Conservation (phyloP, 129 eudicot species). For the Daucus carota region DNA sequence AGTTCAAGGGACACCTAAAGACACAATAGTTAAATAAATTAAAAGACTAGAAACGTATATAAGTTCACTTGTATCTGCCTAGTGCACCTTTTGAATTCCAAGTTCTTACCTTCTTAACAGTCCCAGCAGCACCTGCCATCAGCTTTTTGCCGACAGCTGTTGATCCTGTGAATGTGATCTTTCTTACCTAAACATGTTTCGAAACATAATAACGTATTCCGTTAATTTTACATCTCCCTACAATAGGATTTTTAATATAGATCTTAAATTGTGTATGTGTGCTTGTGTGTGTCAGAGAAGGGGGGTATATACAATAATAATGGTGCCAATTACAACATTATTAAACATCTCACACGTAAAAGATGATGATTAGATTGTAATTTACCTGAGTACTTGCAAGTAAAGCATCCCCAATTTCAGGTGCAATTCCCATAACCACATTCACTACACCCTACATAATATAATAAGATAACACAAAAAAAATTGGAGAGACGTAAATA, state of each 20-base stretch:
- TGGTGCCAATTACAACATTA: background rate
- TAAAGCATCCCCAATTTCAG: slow-evolving; percentile 64
- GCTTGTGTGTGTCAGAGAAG: background rate
- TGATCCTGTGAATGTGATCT: slow-evolving; percentile 94
- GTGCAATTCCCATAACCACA: slow-evolving; percentile 95
- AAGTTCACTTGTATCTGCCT: background rate
- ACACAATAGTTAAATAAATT: slow-evolving; percentile 1
- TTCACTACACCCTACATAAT: slow-evolving; percentile 72
- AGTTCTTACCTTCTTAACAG: slow-evolving; percentile 70
- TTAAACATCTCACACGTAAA: background rate
- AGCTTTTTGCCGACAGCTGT: slow-evolving; percentile 84
- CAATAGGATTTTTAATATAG: background rate
- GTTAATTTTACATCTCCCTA: background rate
- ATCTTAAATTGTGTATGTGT: background rate
- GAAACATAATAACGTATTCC: background rate
- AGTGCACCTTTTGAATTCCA: background rate
- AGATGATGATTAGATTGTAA: background rate
- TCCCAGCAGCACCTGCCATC: slow-evolving; percentile 86
- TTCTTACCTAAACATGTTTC: slow-evolving; percentile 62
- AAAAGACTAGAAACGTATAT: background rate
- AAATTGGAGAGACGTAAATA: background rate
- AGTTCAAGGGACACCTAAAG: slow-evolving; percentile 84
- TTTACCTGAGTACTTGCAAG: slow-evolving; percentile 58
- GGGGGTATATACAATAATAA: background rate
- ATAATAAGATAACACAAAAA: background rate